Percentiles rank a stretch among this genome's conserved stretches.
These are phyloP conservation scores for Nasturtium officinale DNA, from an alignment of 345 rosid species.

Conservation along the genomic window DNA sequence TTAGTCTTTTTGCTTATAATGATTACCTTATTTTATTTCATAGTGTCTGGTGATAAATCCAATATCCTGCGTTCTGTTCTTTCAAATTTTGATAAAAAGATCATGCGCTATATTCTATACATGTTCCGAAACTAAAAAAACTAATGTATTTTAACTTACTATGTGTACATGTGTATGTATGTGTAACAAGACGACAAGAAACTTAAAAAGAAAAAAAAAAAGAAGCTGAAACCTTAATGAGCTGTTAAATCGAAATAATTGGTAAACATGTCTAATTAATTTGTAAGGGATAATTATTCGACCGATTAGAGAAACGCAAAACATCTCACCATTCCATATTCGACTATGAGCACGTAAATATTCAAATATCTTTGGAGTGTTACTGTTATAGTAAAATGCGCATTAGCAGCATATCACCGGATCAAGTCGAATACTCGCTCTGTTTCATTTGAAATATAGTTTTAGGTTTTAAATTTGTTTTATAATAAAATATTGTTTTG, in stretches of 20 bases:
- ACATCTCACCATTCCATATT: too few relatives aligned
- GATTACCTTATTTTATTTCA: slow-evolving; percentile 48
- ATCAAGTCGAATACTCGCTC: too few relatives aligned
- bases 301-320: too few relatives aligned
- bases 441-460: too few relatives aligned
- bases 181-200: slow-evolving; percentile 37
- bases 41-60: slow-evolving; percentile 30
- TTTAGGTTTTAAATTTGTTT: too few relatives aligned
- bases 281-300: neutral
- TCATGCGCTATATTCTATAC: neutral
- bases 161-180: neutral
- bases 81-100: neutral
- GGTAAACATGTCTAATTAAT: neutral
- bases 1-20: slow-evolving; percentile 65
- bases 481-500: too few relatives aligned
- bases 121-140: neutral
- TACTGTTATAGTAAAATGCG: too few relatives aligned
- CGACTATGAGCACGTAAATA: too few relatives aligned
- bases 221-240: slow-evolving; percentile 12
- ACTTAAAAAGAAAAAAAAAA: neutral
- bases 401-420: too few relatives aligned
- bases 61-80: slow-evolving; percentile 25
- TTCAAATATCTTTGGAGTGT: too few relatives aligned
- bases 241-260: slow-evolving; percentile 4
- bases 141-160: neutral